These are phyloP conservation scores for Pestalotiopsis sp. DNA, from an alignment of 2,329 filamentous ascomycete species.

Conservation along the genomic window DNA sequence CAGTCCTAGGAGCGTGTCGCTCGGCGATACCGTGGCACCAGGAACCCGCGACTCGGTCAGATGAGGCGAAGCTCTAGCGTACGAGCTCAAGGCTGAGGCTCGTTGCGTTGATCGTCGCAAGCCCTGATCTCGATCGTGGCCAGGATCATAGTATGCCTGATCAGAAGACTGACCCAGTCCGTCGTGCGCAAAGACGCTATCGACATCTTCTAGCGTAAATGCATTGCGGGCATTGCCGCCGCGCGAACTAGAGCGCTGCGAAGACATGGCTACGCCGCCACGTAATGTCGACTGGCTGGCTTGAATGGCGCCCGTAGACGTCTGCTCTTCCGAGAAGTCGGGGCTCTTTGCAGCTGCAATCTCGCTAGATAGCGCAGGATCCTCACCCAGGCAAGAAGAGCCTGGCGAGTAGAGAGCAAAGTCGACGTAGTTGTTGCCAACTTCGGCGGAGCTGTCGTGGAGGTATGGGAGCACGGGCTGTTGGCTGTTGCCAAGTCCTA, in stretches of 20 bases:
- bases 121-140: conserved; percentile 6
- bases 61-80: not conserved
- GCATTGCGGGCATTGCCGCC: not conserved
- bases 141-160: not conserved
- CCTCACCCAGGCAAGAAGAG: conserved; percentile 47
- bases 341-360: conserved; percentile 17
- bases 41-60: not conserved
- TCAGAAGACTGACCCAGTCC: not conserved
- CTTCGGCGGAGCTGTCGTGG: conserved; percentile 31
- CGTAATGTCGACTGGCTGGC: not conserved
- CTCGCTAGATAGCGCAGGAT: conserved; percentile 33
- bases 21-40: not conserved
- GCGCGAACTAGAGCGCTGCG: not conserved
- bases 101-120: not conserved
- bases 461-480: conserved; percentile 41
- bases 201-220: not conserved
- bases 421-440: conserved; percentile 50
- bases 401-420: conserved; percentile 56
- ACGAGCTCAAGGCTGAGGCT: not conserved
- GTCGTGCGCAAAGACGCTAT: not conserved
- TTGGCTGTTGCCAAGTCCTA: not conserved
- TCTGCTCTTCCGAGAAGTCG: not conserved
- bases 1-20: not conserved
- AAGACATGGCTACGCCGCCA: not conserved
- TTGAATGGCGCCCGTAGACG: not conserved